A percentile compares a stretch with the other conserved stretches of the same genome.
Evolutionary conservation across 257 asterid genomes (phyloP).

Genomic region (Cynanchum wilfordii): DNA sequence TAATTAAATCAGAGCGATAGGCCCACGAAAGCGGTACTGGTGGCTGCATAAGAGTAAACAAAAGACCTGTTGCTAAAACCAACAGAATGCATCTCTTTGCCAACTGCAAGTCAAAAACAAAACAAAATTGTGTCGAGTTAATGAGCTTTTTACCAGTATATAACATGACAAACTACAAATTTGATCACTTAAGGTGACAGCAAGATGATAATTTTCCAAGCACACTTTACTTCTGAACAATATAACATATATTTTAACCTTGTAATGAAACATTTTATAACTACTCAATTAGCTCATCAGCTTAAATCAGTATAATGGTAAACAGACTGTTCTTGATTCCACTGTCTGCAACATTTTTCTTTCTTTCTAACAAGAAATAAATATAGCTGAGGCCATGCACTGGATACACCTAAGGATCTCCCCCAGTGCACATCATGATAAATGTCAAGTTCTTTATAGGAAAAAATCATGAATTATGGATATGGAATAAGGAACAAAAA

Average conservation of each 20-base stretch:
- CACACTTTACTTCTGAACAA: neutral
- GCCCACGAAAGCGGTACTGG: conserved; percentile 85
- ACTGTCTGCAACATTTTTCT: conserved; percentile 2
- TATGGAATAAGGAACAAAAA: conserved; percentile 7
- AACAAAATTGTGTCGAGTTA: conserved; percentile 3
- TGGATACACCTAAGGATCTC: too few relatives aligned
- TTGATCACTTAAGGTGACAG: neutral
- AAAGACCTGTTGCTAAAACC: conserved; percentile 77
- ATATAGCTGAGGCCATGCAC: neutral
- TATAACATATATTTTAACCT: neutral
- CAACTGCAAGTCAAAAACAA: conserved; percentile 42
- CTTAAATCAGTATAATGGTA: neutral
- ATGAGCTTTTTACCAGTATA: neutral
- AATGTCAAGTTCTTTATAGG: neutral
- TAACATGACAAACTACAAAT: neutral
- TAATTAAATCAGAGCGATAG: conserved; percentile 70
- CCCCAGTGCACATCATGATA: neutral
- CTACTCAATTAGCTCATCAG: neutral
- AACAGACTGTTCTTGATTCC: neutral
- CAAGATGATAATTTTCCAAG: neutral
- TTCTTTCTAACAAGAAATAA: neutral
- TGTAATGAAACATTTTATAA: neutral
- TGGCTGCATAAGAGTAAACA: conserved; percentile 88
- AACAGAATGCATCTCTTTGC: conserved; percentile 88
- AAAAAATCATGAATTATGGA: neutral